A percentile compares a stretch with the other conserved stretches of the same genome.
Conservation (phyloP, 2,329 filamentous ascomycete species). For the Ophiostoma quercus region DNA sequence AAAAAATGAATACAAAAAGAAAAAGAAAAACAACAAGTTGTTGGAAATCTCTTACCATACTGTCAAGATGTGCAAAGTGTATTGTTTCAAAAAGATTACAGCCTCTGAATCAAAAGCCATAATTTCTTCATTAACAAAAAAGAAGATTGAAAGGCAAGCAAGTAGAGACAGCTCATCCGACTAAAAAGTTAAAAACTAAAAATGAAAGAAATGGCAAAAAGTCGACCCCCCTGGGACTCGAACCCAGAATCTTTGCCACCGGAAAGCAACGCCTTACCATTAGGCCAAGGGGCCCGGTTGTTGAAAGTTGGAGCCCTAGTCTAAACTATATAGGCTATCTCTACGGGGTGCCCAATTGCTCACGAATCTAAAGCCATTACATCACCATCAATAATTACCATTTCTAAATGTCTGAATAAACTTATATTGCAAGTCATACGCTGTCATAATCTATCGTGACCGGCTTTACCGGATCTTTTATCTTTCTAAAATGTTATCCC, state of each 20-base stretch:
- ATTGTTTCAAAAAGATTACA: no score
- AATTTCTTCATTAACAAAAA: no score
- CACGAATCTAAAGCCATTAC: no score
- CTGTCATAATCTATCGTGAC: conserved; percentile 3
- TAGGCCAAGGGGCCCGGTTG: conserved; percentile 16
- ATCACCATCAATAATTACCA: no score
- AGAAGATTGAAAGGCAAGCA: not conserved
- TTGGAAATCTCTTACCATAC: no score
- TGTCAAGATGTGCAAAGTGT: no score
- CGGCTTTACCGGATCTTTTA: not conserved
- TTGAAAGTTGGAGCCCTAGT: not conserved
- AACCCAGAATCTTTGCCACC: conserved; percentile 15
- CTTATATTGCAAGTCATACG: not conserved
- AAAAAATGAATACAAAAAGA: no score
- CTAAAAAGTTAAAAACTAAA: not conserved
- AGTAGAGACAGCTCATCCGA: not conserved
- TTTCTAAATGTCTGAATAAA: not conserved
- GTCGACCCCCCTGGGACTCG: conserved; percentile 18
- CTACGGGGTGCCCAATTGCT: no score
- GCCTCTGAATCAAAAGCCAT: not conserved
- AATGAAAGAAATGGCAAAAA: not conserved
- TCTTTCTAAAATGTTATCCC: no score
- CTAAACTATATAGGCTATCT: no score
- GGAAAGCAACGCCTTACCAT: conserved; percentile 18
- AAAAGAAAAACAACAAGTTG: no score